A percentile compares a stretch with the other conserved stretches of the same genome.
phyloP scores from a whole-genome alignment of 257 asterid species.

The Anisodus tanguticus region DNA sequence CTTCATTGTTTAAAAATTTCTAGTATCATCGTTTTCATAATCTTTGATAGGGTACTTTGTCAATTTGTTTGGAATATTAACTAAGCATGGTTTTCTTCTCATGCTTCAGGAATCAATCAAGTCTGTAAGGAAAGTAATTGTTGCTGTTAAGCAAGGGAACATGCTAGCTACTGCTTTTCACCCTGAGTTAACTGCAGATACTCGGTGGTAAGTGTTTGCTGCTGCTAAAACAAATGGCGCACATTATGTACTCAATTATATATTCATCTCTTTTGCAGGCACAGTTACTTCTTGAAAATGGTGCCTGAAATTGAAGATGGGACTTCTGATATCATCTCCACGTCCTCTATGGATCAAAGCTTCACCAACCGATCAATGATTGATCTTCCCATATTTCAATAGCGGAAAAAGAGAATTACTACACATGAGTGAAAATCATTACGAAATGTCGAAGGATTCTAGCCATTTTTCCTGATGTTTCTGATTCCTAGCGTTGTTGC shows the following conservation, averaged over 20 bases:
- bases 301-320: too few species aligned
- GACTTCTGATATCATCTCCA: too few species aligned
- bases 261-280: conserved; percentile 18
- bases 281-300: not conserved
- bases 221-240: conserved; percentile 58
- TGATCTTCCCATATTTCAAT: conserved; percentile 26
- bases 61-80: not conserved
- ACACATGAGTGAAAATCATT: not conserved
- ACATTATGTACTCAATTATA: conserved; percentile 19
- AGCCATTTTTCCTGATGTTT: not conserved
- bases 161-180: conserved; percentile 94
- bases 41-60: not conserved
- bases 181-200: conserved; percentile 84
- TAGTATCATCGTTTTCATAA: not conserved
- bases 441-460: not conserved
- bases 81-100: not conserved
- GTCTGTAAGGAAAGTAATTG: conserved; percentile 59
- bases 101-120: conserved; percentile 51
- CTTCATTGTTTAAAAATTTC: not conserved
- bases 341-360: not conserved
- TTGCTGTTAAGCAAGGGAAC: conserved; percentile 93
- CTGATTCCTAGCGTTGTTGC: not conserved
- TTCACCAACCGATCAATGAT: not conserved
- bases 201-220: too few species aligned
- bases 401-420: not conserved